phyloP scores from a whole-genome alignment of 345 rosid species.

The Citrus sp. region DNA sequence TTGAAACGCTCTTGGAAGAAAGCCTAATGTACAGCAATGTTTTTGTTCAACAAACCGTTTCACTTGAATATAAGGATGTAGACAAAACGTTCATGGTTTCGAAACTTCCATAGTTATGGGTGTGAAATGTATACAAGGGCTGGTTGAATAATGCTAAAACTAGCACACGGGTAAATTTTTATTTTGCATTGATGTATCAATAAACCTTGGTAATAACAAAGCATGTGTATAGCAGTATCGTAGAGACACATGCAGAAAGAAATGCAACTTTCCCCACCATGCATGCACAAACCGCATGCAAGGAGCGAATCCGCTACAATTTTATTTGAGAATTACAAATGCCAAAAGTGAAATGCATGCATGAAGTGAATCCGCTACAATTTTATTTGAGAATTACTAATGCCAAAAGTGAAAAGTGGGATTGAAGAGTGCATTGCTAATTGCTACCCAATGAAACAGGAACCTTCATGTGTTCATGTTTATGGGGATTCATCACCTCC shows the following conservation, averaged over 20 bases:
- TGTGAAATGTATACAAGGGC: not conserved
- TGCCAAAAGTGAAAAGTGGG: not conserved
- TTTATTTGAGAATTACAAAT: slow-evolving; percentile 20
- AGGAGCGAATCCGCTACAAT: not conserved
- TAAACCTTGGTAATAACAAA: no score
- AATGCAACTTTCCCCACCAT: not conserved
- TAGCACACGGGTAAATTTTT: not conserved
- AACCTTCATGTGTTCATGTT: slow-evolving; percentile 28
- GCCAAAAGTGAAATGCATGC: not conserved
- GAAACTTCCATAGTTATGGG: not conserved
- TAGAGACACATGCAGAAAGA: not conserved
- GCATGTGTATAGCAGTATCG: not conserved
- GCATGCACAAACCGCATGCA: not conserved
- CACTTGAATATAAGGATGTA: not conserved
- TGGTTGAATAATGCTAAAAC: not conserved
- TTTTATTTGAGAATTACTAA: slow-evolving; percentile 21
- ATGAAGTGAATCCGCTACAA: not conserved
- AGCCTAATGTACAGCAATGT: no score
- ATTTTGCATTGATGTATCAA: not conserved
- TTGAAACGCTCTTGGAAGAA: not conserved
- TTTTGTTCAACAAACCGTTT: no score
- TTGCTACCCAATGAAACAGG: not conserved
- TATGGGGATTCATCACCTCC: slow-evolving; percentile 28
- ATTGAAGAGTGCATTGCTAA: no score
- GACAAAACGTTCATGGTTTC: not conserved